phyloP scores from a whole-genome alignment of 2,329 filamentous ascomycete species.

The Apiospora phragmitis region DNA sequence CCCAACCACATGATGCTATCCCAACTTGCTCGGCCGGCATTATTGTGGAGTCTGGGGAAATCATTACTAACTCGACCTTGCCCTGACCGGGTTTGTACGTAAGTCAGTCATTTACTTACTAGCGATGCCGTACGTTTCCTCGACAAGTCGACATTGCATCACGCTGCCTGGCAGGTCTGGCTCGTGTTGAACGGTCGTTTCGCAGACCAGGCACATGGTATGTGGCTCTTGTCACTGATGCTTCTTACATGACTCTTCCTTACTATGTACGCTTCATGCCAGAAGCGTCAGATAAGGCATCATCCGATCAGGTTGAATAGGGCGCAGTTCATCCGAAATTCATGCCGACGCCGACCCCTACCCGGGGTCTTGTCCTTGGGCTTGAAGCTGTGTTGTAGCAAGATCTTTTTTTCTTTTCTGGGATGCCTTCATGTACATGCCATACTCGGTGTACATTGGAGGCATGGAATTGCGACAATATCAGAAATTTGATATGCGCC shows the following conservation, averaged over 20 bases:
- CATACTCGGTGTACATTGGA: neutral
- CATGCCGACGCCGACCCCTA: neutral
- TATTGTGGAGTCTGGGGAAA: slow-evolving; percentile 11
- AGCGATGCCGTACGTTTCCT: neutral
- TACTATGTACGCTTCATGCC: neutral
- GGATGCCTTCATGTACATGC: neutral
- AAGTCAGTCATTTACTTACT: neutral
- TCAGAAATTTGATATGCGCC: neutral
- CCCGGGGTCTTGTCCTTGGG: neutral
- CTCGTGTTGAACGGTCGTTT: neutral
- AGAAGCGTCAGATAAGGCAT: neutral
- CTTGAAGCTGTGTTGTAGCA: neutral
- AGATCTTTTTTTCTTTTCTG: neutral
- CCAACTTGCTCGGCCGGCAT: neutral
- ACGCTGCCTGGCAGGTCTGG: neutral
- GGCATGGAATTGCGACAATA: neutral
- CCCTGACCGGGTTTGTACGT: neutral
- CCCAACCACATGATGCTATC: neutral
- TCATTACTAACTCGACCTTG: neutral
- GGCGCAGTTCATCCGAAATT: slow-evolving; percentile 6
- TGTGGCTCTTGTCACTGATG: neutral
- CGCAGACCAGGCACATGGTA: neutral
- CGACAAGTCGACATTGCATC: neutral
- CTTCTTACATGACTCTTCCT: neutral
- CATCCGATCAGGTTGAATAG: neutral